Base-by-base conservation (phyloP, 495 filamentous ascomycete genomes). In the Chlorociboria aeruginascens region DNA sequence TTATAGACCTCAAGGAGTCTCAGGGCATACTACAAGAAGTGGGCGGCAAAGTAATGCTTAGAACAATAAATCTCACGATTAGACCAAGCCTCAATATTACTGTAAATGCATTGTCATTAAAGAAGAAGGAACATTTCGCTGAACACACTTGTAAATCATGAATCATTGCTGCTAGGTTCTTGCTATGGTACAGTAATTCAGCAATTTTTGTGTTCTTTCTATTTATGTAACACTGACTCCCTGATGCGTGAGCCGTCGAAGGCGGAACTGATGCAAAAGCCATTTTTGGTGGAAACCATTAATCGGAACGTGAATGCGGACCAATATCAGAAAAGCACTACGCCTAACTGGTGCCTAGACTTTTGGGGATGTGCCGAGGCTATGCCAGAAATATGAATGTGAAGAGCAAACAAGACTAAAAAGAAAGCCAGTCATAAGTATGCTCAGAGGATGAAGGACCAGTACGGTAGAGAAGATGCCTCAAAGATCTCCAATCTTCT, bases 151-250 rank as follows among this genome's bases (percentile, higher is more conserved):
- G 16, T 17, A 39, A 39, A 13, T 39, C 36, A 39, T 39, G 29
- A 35, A 45, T 45, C 13, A 11, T 44, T 43, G 53, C 53, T 52
- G 49, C 45, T 31, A 46, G 8, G 36, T 56, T 53, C 35, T 57
- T 50, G 50, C 50, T 58, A 58, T 54, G 41, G 45, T 58, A 58
- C 55, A 58, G 34, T 51, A 39, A 44, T 51, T 43, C 47, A 40
- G 20, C 20, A 52, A 40, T 40, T 57, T 50, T 53, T 54, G 49
- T 40, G 48, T 47, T 39, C 51, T 53, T 49, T 58, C 51, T 58
- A 58, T 52, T 45, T 53, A 51, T 53, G 45, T 57, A 49, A 46
- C 43, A 43, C 43, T 37, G 45, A 48, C 47, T 42, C 28, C 40
- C 40, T 32, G n/a, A 32, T 53, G 33, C 17, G 25, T 17, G 43